Evolutionary conservation across 257 asterid genomes (phyloP).

Genomic region (Solanum bulbocastanum): DNA sequence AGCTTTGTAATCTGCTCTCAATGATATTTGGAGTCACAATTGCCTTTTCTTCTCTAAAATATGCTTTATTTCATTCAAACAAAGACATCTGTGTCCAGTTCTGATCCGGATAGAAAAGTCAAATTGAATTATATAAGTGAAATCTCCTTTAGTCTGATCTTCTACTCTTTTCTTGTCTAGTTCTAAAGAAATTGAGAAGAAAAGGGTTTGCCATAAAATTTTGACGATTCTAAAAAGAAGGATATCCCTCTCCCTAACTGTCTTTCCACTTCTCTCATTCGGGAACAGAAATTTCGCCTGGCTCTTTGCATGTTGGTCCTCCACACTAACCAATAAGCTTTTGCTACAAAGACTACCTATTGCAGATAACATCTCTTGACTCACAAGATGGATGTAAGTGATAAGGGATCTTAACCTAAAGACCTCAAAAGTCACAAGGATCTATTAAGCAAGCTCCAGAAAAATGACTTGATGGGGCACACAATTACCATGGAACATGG

Average conservation of each 20-base stretch:
- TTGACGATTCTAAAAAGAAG: neutral
- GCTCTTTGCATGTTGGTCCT: neutral
- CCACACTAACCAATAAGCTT: neutral
- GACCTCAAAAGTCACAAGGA: neutral
- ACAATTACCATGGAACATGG: neutral
- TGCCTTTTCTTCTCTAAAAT: slow-evolving; percentile 83
- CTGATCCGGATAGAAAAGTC: no score
- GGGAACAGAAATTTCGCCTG: neutral
- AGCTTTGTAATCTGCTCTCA: slow-evolving; percentile 31
- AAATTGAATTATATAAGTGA: no score
- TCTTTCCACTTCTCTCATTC: neutral
- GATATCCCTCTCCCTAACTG: neutral
- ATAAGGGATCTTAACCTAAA: neutral
- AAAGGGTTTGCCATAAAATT: neutral
- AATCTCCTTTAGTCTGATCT: neutral
- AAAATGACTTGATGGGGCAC: no score
- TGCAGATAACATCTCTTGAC: neutral
- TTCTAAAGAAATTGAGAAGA: neutral
- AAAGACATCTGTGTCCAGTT: no score
- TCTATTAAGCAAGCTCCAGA: neutral
- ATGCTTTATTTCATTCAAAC: slow-evolving; percentile 59
- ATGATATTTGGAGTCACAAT: slow-evolving; percentile 51
- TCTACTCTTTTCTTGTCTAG: neutral
- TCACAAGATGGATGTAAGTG: neutral
- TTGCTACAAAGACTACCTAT: neutral